A percentile compares a stretch with the other conserved stretches of the same genome.
phyloP scores from a whole-genome alignment of 2,329 filamentous ascomycete species.

The Neodidymelliopsis sp. region DNA sequence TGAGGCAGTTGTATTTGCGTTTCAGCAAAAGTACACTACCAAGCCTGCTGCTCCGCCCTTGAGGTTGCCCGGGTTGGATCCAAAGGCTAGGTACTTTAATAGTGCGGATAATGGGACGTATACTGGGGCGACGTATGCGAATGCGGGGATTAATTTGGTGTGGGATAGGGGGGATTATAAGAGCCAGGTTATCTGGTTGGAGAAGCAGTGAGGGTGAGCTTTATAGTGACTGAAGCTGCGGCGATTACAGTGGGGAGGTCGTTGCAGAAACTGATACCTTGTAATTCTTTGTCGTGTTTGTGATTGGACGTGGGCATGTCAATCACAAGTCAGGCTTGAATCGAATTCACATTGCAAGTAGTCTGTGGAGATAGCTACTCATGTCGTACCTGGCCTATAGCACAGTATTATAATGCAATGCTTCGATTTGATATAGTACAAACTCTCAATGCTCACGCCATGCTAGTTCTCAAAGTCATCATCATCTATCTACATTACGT shows the following conservation, averaged over 20 bases:
- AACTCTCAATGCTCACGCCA: background rate
- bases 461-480: background rate
- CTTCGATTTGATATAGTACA: slow-evolving; percentile 2
- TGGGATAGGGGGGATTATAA: slow-evolving; percentile 62
- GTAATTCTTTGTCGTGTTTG: too few relatives aligned
- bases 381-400: too few relatives aligned
- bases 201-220: slow-evolving; percentile 50
- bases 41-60: slow-evolving; percentile 64
- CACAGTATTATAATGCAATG: background rate
- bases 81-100: slow-evolving; percentile 59
- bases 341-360: too few relatives aligned
- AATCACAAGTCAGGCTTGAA: too few relatives aligned
- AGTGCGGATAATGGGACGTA: slow-evolving; percentile 61
- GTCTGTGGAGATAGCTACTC: too few relatives aligned
- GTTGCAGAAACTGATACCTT: too few relatives aligned
- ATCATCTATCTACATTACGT: background rate
- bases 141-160: slow-evolving; percentile 63
- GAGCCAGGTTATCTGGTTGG: slow-evolving; percentile 64
- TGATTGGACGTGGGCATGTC: too few relatives aligned
- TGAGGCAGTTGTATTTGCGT: slow-evolving; percentile 65
- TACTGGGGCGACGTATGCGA: slow-evolving; percentile 69
- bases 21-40: slow-evolving; percentile 62
- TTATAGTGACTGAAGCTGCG: background rate
- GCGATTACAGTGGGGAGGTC: too few relatives aligned
- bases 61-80: slow-evolving; percentile 65